Evolutionary conservation across 108 stramenopile species (phyloP), one percentile per base, ranked within the genome.

Genomic region (Nannochloropsis salina): DNA sequence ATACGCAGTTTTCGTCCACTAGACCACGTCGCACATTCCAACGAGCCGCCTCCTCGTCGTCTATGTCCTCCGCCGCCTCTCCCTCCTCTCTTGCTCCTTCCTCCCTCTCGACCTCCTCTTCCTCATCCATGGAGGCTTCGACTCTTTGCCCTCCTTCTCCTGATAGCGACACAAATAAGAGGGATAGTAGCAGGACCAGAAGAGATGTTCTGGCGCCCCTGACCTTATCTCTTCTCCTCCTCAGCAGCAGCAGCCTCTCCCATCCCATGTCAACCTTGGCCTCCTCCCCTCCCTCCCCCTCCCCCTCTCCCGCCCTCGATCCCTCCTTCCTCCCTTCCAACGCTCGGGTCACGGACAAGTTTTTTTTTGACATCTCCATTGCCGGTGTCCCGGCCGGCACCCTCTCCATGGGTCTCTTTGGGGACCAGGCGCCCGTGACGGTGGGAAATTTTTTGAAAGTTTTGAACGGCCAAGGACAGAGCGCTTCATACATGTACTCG

Each of bases 321-420:
- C 61, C 61, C 61, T 6, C 47, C 47, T 51, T 51, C 47, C 47
- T 51, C 15, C 47, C 47, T 51, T 15, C 47, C 47, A 12, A 10
- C 47, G 12, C 10, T 15, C 47, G 12, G 15, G 43, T 82, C 82
- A 82, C 82, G 0, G 82, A 74, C n/a, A 74, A 74, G 3, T 2
- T 82, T 20, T 82, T n/a, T 21, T 82, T 82, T 4, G 82, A 82
- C 44, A 45, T 82, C 20, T 5, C 82, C 44, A 82, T 82, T 82
- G 82, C 44, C 21, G 82, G 82, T 20, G 2, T n/a, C 18, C 82
- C 82, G 20, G 82, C 82, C 42, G 82, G 82, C 5, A 43, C 44
- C 5, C 20, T 82, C 9, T 20, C 44, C 44, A 82, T 82, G 82
- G 82, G 82, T 15, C 3, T 82, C 20, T 82, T 82, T 82, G 82